These are phyloP conservation scores for Taphrina wiesneri DNA, from an alignment of 1,139 yeast species.

Conservation along the genomic window DNA sequence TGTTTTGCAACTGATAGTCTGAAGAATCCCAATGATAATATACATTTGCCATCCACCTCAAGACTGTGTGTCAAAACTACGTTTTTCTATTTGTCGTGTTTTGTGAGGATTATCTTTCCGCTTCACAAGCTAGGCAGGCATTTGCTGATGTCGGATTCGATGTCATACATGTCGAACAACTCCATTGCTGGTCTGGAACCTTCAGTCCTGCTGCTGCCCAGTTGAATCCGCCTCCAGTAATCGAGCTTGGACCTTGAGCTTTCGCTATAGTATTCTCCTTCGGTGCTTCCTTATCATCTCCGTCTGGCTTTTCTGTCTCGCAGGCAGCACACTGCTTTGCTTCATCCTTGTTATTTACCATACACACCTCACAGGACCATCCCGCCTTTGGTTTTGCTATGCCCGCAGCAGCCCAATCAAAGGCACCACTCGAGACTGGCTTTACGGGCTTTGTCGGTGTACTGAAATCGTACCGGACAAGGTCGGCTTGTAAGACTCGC, in stretches of 20 bases:
- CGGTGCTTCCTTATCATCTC: neutral
- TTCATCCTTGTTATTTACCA: constrained; percentile 21
- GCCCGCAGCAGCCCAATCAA: constrained; percentile 32
- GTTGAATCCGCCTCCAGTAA: constrained; percentile 21
- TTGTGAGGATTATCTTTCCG: constrained; percentile 5
- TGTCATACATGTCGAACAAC: constrained; percentile 29
- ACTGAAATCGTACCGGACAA: neutral
- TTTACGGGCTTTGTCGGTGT: neutral
- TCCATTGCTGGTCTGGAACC: constrained; percentile 23
- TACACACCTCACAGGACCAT: constrained; percentile 31
- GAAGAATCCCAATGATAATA: too few species aligned
- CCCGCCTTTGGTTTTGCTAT: constrained; percentile 13
- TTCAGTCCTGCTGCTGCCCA: constrained; percentile 34
- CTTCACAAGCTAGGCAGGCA: constrained; percentile 25
- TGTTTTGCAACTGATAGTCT: too few species aligned
- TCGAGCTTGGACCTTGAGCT: neutral
- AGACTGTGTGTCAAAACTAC: too few species aligned
- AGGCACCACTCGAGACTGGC: neutral
- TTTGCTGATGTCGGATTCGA: constrained; percentile 10
- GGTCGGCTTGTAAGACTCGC: neutral
- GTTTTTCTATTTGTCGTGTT: too few species aligned
- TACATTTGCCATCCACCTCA: too few species aligned
- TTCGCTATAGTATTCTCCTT: neutral
- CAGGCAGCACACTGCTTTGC: constrained; percentile 15
- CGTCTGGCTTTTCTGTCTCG: constrained; percentile 14